A percentile compares a stretch with the other conserved stretches of the same genome.
phyloP scores from a whole-genome alignment of 352 stramenopile species.

The Phytopythium litorale region DNA sequence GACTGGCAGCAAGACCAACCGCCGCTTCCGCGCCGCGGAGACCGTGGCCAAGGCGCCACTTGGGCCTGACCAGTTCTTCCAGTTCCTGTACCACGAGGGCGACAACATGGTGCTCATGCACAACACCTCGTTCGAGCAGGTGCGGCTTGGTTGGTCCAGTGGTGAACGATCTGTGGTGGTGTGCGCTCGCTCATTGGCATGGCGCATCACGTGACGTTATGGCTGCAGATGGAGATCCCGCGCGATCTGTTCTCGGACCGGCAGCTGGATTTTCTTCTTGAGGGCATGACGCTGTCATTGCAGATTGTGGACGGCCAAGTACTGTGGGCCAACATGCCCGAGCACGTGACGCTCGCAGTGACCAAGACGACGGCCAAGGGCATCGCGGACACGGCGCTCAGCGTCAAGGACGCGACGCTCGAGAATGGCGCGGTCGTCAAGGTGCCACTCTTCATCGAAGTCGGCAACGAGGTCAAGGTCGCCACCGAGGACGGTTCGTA shows the following conservation, averaged over 20 bases:
- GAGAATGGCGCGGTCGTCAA: constrained; percentile 78
- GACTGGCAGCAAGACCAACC: constrained; percentile 80
- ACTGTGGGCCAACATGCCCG: constrained; percentile 85
- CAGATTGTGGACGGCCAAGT: constrained; percentile 85
- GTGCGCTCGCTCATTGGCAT: not conserved
- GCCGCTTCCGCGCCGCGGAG: constrained; percentile 78
- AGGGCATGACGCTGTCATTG: constrained; percentile 76
- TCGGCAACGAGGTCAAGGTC: constrained; percentile 71
- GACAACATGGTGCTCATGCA: constrained; percentile 84
- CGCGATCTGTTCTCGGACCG: constrained; percentile 63
- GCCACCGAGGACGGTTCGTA: constrained; percentile 72
- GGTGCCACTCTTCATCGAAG: constrained; percentile 81
- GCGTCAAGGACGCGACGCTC: constrained; percentile 80
- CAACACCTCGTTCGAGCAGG: constrained; percentile 78
- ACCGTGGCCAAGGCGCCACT: constrained; percentile 75
- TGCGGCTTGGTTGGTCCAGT: constrained; percentile 10
- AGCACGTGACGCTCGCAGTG: constrained; percentile 71
- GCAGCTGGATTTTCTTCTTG: constrained; percentile 73
- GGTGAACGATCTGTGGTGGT: not conserved
- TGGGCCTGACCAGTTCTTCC: constrained; percentile 65
- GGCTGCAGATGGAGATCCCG: constrained; percentile 62
- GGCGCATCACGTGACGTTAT: not conserved
- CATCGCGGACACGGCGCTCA: constrained; percentile 69
- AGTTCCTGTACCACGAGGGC: constrained; percentile 82
- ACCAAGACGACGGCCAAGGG: constrained; percentile 78